Evolutionary conservation across 345 rosid species (phyloP), one percentile per base, ranked within the genome.

Genomic region (Heritiera fomes): DNA sequence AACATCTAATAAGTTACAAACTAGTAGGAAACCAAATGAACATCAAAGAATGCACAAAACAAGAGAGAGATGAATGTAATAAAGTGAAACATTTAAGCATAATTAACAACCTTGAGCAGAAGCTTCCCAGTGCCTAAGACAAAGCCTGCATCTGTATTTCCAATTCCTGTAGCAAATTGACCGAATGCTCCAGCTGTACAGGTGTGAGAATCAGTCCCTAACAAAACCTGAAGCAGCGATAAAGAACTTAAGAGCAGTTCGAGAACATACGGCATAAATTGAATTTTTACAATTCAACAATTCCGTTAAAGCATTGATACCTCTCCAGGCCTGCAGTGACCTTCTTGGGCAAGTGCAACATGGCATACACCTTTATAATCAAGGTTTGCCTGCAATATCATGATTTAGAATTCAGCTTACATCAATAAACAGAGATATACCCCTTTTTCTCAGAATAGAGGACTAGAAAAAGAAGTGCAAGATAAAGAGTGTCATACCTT

Each of bases 341-440:
- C 99, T 87, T 96, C 99, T 89, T 96, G 98, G 60, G 99, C 98
- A 84, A 96, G 95, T 65, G 99, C 99, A 66, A 96, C 76, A 78
- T 96, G 99, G 83, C 98, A 96, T 79, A 96, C 99, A 59, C 99
- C 99, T 90, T 96, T 96, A 81, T 94, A 96, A 85, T 96, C 97
- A 70, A 95, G 99, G 79, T 96, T 96, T 70, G 86, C 99, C 99
- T 94, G 86, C 77, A 86, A 41, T 80, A 68, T 56, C 45, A 59
- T 17, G 13, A 60, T 74, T 50, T 56, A 73, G 67, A n/a, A 77
- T 71, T 56, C 69, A 43, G 20, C 62, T 46, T 58, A 58, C 20
- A 12, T 11, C 60, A 76, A 63, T 70, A 38, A 76, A 60, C 47
- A 69, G 41, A 79, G 15, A 15, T 9, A 53, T 45, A 63, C 30